Evolutionary conservation across 2,329 filamentous ascomycete species (phyloP), one percentile per base, ranked within the genome.

Genomic region (Phialophora verrucosa): DNA sequence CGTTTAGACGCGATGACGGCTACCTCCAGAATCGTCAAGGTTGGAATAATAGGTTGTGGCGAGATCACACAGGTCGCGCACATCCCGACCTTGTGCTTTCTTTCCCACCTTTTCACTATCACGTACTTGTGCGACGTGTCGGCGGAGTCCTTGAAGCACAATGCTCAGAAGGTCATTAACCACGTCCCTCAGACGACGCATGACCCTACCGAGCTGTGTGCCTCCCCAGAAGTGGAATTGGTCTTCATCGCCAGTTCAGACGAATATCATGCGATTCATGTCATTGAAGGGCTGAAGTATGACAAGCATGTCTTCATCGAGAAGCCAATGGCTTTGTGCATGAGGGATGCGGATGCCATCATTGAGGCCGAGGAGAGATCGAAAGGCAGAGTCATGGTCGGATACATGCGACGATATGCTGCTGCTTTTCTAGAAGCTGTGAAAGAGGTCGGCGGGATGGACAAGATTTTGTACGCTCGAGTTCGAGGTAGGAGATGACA

Each of bases 401-500:
- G 86, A 1, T 87, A 85, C 63, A 87, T 87, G 80, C 78, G 87
- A 23, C 80, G 87, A n/a, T 88, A 88, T 71, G 86, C 87, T 0
- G 76, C 83, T 0, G 80, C 82, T 0, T 88, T 88, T 68, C 75
- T 79, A 0, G 79, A 84, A 27, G 82, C 84, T 0, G 80, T 88
- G 49, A 78, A 82, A 65, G 87, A 89, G 68, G 77, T 89, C 0
- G 81, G 77, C 0, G 75, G 74, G 0, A 80, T 88, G 35, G 80
- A 79, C 0, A 79, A 82, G 56, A 84, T 90, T 12, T 75, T 81
- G 23, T 89, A 89, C 70, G 87, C 83, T 0, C 77, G 86, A 20
- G 64, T 69, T 17, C 47, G 65, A 65, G 66, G 66, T 68, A 60
- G 29, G 23, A 17, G n/a, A 20, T n/a, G 5, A 44, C 42, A 42